A percentile compares a stretch with the other conserved stretches of the same genome.
Evolutionary conservation across 352 stramenopile genomes (phyloP).

Genomic region (Peronospora belbahrii): DNA sequence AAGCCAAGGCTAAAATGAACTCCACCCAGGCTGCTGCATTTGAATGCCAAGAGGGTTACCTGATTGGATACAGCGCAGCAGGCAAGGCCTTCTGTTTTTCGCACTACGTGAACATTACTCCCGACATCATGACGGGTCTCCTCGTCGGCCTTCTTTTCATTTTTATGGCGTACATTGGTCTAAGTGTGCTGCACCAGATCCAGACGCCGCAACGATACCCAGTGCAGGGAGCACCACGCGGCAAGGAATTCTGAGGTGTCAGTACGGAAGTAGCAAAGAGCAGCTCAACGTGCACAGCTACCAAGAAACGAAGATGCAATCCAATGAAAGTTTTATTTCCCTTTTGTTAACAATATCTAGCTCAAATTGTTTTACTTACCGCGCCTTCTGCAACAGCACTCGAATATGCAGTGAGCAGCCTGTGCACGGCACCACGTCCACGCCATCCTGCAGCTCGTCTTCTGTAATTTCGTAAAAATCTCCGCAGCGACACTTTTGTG

Average conservation of each 20-base stretch:
- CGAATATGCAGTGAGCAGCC: constrained; percentile 79
- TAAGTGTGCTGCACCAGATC: constrained; percentile 63
- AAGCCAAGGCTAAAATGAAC: constrained; percentile 17
- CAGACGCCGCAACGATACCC: constrained; percentile 73
- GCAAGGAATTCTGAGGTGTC: constrained; percentile 70
- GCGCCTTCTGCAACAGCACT: constrained; percentile 21
- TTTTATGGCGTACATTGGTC: constrained; percentile 65
- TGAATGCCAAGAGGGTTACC: constrained; percentile 56
- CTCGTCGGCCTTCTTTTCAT: constrained; percentile 77
- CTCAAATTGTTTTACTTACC: neutral
- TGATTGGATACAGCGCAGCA: constrained; percentile 38
- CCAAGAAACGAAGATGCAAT: constrained; percentile 5
- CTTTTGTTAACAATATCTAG: constrained; percentile 1
- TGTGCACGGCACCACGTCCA: constrained; percentile 66
- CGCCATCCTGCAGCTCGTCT: constrained; percentile 51
- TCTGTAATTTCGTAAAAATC: constrained; percentile 63
- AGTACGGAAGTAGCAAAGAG: neutral
- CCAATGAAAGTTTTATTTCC: constrained; percentile 24
- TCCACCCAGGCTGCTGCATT: constrained; percentile 16
- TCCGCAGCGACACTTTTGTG: constrained; percentile 60
- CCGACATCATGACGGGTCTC: constrained; percentile 62
- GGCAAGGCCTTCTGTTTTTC: constrained; percentile 81
- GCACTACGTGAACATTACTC: constrained; percentile 79
- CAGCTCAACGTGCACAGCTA: constrained; percentile 4
- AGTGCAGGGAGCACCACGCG: constrained; percentile 56